Evolutionary conservation across 1,284 basidiomycete genomes (phyloP).

Genomic region (Somion occarium): DNA sequence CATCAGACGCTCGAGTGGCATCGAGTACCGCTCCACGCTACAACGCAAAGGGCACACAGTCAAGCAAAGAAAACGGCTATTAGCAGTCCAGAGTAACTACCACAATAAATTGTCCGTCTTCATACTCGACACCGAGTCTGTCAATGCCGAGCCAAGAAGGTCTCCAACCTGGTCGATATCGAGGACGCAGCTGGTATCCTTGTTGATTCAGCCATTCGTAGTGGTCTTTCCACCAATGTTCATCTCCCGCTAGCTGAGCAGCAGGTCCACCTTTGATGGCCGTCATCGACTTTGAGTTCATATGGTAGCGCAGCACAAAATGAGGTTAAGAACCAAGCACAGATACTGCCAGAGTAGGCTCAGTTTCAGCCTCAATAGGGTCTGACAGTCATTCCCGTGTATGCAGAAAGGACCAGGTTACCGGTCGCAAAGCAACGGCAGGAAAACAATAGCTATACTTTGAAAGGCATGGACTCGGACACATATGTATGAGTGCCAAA

Average conservation of each 20-base stretch:
- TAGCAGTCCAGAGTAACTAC: not conserved
- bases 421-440: too few relatives aligned
- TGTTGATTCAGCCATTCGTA: slow-evolving; percentile 10
- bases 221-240: not conserved
- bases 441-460: too few relatives aligned
- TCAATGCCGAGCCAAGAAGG: slow-evolving; percentile 13
- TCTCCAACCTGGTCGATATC: slow-evolving; percentile 15
- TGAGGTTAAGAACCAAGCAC: too few relatives aligned
- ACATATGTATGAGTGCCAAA: too few relatives aligned
- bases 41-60: not conserved
- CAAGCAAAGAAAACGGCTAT: not conserved
- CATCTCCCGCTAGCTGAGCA: not conserved
- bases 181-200: slow-evolving; percentile 14
- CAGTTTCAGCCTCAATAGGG: too few relatives aligned
- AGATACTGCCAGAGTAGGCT: too few relatives aligned
- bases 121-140: slow-evolving; percentile 1
- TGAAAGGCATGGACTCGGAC: too few relatives aligned
- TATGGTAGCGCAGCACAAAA: too few relatives aligned
- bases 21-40: slow-evolving; percentile 17
- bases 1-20: slow-evolving; percentile 21
- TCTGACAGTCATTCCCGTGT: too few relatives aligned
- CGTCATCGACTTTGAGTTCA: not conserved
- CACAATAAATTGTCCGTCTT: slow-evolving; percentile 9
- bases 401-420: too few relatives aligned
- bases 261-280: not conserved